Conservation (phyloP, 345 rosid genomes). For the Hirschfeldia incana region DNA sequence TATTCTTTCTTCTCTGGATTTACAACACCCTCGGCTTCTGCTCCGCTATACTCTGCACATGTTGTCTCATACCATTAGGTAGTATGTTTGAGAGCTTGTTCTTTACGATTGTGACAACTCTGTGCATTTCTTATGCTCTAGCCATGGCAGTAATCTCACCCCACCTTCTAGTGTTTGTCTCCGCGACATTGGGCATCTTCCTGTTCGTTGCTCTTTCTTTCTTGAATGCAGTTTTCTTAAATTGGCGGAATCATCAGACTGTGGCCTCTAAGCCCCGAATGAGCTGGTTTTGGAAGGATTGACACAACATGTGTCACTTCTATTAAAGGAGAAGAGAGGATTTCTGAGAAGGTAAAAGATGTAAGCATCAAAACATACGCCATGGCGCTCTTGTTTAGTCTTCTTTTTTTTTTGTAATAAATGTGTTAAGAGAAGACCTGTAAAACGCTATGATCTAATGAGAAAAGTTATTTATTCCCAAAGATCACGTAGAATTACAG, state of each 20-base stretch:
- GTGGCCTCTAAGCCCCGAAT: not conserved
- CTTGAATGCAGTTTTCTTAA: not conserved
- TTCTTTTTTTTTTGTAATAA: no score
- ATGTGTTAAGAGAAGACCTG: no score
- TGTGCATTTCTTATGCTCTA: slow-evolving; percentile 18
- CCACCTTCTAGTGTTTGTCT: not conserved
- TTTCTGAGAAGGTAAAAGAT: not conserved
- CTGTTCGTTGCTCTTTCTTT: not conserved
- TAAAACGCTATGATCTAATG: no score
- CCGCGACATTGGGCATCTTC: not conserved
- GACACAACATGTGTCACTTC: not conserved
- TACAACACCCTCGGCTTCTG: slow-evolving; percentile 17
- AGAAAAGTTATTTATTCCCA: no score
- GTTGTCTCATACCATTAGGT: slow-evolving; percentile 26
- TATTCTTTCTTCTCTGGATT: slow-evolving; percentile 18
- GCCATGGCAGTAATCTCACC: slow-evolving; percentile 30
- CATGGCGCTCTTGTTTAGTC: not conserved
- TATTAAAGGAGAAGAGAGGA: not conserved
- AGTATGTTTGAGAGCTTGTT: not conserved
- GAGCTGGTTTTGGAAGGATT: slow-evolving; percentile 21
- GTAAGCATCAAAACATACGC: not conserved
- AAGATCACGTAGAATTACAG: no score
- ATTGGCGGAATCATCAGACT: not conserved
- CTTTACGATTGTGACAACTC: not conserved
- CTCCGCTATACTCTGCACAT: slow-evolving; percentile 21